These are phyloP conservation scores for Grosmannia clavigera DNA, from an alignment of 2,329 filamentous ascomycete species.

Conservation along the genomic window DNA sequence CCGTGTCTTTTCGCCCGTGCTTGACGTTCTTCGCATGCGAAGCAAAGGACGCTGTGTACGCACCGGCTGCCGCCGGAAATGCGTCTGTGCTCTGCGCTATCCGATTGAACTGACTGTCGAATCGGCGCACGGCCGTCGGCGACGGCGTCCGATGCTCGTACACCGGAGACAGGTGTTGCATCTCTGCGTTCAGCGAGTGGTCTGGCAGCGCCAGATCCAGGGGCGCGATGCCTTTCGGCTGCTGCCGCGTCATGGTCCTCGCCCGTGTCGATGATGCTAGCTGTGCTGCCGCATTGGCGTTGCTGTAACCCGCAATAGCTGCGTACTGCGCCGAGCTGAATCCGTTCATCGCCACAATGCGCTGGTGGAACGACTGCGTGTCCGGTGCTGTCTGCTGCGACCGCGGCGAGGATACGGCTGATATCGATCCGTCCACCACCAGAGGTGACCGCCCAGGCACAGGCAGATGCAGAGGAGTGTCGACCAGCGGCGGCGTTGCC, in stretches of 20 bases:
- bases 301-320: constrained; percentile 16
- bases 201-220: constrained; percentile 42
- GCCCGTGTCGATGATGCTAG: constrained; percentile 23
- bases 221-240: constrained; percentile 39
- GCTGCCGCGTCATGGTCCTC: constrained; percentile 27
- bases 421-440: constrained; percentile 36
- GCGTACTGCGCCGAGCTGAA: constrained; percentile 15
- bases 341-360: constrained; percentile 16
- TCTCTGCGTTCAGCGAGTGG: constrained; percentile 27
- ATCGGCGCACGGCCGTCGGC: constrained; percentile 45
- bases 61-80: neutral
- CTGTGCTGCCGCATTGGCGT: constrained; percentile 16
- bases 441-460: constrained; percentile 29
- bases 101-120: constrained; percentile 15
- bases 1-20: neutral
- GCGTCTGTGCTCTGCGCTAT: neutral
- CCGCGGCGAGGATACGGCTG: constrained; percentile 5
- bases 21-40: neutral
- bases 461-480: constrained; percentile 15
- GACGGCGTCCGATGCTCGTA: constrained; percentile 63
- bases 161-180: constrained; percentile 55
- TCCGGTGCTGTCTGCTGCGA: neutral
- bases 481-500: constrained; percentile 10
- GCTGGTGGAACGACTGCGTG: constrained; percentile 19
- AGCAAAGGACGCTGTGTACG: neutral